phyloP scores from a whole-genome alignment of 805 yeast species.

The Cyberlindnera xishuangbannaensis region DNA sequence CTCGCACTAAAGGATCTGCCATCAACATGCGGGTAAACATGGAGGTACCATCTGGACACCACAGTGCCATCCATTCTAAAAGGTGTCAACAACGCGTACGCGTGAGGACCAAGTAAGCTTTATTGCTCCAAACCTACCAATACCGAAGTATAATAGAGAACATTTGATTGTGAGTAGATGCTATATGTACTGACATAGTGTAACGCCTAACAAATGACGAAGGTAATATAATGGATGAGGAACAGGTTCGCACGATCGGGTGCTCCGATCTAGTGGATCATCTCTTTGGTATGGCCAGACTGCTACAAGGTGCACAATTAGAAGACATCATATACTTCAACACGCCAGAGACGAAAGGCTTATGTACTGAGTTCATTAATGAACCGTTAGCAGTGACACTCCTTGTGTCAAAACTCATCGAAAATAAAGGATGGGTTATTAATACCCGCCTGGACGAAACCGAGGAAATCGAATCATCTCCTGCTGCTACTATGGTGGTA shows the following conservation, averaged over 20 bases:
- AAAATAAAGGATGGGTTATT: constrained; percentile 12
- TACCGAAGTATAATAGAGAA: too few relatives aligned
- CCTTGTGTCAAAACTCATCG: constrained; percentile 18
- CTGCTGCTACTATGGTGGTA: constrained; percentile 30
- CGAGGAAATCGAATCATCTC: constrained; percentile 4
- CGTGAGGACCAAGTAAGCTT: too few relatives aligned
- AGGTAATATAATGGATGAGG: constrained; percentile 4
- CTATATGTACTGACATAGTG: too few relatives aligned
- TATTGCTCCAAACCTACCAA: too few relatives aligned
- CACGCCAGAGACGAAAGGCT: constrained; percentile 9
- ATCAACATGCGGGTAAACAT: too few relatives aligned
- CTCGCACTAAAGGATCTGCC: too few relatives aligned
- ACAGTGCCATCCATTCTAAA: too few relatives aligned
- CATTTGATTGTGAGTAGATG: too few relatives aligned
- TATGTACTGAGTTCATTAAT: constrained; percentile 17
- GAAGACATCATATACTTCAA: constrained; percentile 26
- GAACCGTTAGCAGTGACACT: constrained; percentile 22
- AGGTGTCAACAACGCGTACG: too few relatives aligned
- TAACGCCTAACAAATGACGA: too few relatives aligned
- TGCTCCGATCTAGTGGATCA: constrained; percentile 20
- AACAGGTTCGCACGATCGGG: constrained; percentile 4
- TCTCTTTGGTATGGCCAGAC: constrained; percentile 25
- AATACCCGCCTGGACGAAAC: constrained; percentile 10
- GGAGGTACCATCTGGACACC: too few relatives aligned
- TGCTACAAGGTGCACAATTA: constrained; percentile 25